phyloP scores from a whole-genome alignment of 2,329 filamentous ascomycete species.

The Talaromyces sp. region DNA sequence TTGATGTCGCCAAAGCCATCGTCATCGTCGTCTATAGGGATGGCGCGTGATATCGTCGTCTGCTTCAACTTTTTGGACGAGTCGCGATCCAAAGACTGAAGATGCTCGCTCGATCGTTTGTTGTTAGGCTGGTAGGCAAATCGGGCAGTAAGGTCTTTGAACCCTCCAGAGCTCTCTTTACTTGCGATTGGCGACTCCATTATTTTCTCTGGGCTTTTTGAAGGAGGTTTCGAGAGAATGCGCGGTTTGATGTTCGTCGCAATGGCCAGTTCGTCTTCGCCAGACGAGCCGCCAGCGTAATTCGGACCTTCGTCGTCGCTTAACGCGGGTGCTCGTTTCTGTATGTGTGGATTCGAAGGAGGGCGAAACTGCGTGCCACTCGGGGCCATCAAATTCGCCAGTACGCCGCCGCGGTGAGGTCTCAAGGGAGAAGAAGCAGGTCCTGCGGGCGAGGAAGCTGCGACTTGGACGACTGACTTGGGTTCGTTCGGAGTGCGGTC shows the following conservation, averaged over 20 bases:
- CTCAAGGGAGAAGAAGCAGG: slow-evolving; percentile 45
- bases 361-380: slow-evolving; percentile 69
- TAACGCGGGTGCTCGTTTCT: slow-evolving; percentile 41
- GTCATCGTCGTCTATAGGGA: slow-evolving; percentile 33
- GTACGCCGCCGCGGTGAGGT: slow-evolving; percentile 39
- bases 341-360: slow-evolving; percentile 44
- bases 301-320: slow-evolving; percentile 58
- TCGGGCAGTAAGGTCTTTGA: slow-evolving; percentile 46
- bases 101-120: slow-evolving; percentile 46
- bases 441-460: slow-evolving; percentile 79
- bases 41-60: slow-evolving; percentile 47
- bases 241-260: slow-evolving; percentile 62
- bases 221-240: slow-evolving; percentile 51
- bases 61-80: slow-evolving; percentile 44
- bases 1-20: slow-evolving; percentile 34
- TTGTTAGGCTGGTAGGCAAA: slow-evolving; percentile 42
- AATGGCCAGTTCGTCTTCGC: slow-evolving; percentile 52
- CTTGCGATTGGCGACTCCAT: slow-evolving; percentile 41
- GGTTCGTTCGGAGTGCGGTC: slow-evolving; percentile 41
- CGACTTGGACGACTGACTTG: slow-evolving; percentile 67
- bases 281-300: slow-evolving; percentile 63
- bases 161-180: slow-evolving; percentile 30
- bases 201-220: slow-evolving; percentile 38
- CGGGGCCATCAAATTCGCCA: slow-evolving; percentile 69
- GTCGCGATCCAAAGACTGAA: slow-evolving; percentile 39